Conservation (phyloP, 2,329 filamentous ascomycete genomes). For the Blastomyces parvus region DNA sequence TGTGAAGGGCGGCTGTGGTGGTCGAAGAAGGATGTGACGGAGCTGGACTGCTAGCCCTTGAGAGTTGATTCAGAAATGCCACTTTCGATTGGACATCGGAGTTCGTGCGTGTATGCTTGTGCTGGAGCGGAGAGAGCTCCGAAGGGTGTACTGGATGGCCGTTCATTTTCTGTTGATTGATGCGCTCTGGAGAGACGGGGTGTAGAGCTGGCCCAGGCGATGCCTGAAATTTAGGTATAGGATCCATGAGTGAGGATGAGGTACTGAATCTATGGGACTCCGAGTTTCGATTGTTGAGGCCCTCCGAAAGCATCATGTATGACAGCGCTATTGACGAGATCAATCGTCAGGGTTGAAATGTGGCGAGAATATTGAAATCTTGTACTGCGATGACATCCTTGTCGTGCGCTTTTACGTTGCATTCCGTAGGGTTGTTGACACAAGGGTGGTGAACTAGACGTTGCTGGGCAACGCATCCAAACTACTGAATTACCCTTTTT, state of each 20-base stretch:
- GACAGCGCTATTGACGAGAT: constrained; percentile 3
- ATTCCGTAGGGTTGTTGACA: constrained; percentile 4
- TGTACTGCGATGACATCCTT: neutral
- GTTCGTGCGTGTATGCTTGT: constrained; percentile 28
- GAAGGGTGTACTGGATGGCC: constrained; percentile 32
- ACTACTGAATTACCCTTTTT: neutral
- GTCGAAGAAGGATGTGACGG: constrained; percentile 25
- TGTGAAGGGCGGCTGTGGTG: constrained; percentile 36
- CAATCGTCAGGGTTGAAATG: neutral
- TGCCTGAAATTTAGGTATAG: constrained; percentile 16
- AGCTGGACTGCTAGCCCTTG: constrained; percentile 21
- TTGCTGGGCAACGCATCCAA: neutral
- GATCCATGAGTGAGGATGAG: constrained; percentile 10
- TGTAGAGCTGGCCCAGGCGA: constrained; percentile 30
- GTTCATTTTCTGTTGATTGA: constrained; percentile 38
- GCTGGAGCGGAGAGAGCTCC: constrained; percentile 29
- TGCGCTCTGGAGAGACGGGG: constrained; percentile 40
- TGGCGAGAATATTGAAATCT: neutral
- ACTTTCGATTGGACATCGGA: constrained; percentile 42
- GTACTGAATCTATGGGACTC: neutral
- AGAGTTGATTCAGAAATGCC: constrained; percentile 39
- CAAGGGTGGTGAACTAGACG: neutral
- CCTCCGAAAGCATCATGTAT: constrained; percentile 1
- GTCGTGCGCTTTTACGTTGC: neutral
- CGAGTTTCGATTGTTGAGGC: neutral